A percentile compares a stretch with the other conserved stretches of the same genome.
Evolutionary conservation across 352 stramenopile species (phyloP).

Genomic region (Phytophthora pisi): DNA sequence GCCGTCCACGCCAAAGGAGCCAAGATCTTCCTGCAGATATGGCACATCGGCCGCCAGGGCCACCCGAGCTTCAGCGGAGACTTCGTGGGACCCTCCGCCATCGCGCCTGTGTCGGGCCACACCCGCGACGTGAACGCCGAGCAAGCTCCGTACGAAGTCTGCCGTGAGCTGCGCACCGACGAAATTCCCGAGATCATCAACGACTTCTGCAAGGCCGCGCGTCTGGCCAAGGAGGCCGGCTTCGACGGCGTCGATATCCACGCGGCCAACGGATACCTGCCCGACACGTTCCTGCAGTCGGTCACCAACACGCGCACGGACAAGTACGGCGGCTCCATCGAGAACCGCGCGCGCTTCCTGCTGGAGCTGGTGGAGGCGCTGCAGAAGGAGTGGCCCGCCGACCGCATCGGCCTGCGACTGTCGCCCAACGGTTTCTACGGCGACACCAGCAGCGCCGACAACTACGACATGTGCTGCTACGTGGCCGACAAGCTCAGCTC

Average conservation of each 20-base stretch:
- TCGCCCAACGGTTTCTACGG: conserved; percentile 38
- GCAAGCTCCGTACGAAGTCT: conserved; percentile 40
- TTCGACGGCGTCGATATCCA: conserved; percentile 71
- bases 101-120: conserved; percentile 29
- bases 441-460: conserved; percentile 42
- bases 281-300: conserved; percentile 88
- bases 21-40: conserved; percentile 51
- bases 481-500: conserved; percentile 36
- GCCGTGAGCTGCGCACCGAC: conserved; percentile 61
- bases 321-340: conserved; percentile 81
- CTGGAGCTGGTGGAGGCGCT: conserved; percentile 65
- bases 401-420: conserved; percentile 36
- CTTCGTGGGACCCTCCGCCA: conserved; percentile 51
- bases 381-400: conserved; percentile 31
- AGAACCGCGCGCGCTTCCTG: conserved; percentile 81
- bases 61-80: conserved; percentile 42
- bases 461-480: conserved; percentile 52
- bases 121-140: conserved; percentile 33
- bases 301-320: conserved; percentile 77
- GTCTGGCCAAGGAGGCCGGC: conserved; percentile 69
- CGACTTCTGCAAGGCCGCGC: conserved; percentile 68
- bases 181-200: conserved; percentile 72
- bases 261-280: conserved; percentile 88
- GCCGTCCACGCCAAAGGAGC: conserved; percentile 73
- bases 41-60: conserved; percentile 72